These are phyloP conservation scores for Vanderwaltozyma tropicalis DNA, from an alignment of 805 yeast species.

Conservation along the genomic window DNA sequence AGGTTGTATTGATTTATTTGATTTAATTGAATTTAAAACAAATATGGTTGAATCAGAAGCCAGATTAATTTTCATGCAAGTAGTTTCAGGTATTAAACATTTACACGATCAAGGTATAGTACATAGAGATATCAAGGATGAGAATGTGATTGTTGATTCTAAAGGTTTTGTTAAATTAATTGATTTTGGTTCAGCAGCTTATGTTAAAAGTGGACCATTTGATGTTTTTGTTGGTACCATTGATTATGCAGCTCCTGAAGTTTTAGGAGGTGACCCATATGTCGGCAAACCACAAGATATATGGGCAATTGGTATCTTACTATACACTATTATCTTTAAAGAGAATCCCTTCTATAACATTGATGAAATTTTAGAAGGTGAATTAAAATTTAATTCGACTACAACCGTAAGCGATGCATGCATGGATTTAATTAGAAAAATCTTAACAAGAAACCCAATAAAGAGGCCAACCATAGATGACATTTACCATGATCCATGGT, in stretches of 20 bases:
- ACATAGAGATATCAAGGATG: slow-evolving; percentile 93
- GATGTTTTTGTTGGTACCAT: slow-evolving; percentile 96
- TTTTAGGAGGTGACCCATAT: slow-evolving; percentile 76
- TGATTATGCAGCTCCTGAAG: slow-evolving; percentile 97
- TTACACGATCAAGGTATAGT: slow-evolving; percentile 79
- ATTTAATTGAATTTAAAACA: slow-evolving; percentile 75
- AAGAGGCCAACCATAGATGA: slow-evolving; percentile 67
- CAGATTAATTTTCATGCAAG: slow-evolving; percentile 65
- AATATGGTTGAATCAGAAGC: slow-evolving; percentile 75
- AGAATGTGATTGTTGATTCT: slow-evolving; percentile 79
- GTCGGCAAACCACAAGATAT: slow-evolving; percentile 92
- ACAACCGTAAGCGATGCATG: slow-evolving; percentile 45
- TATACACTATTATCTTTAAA: slow-evolving; percentile 82
- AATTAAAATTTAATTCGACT: slow-evolving; percentile 41
- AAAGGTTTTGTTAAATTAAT: slow-evolving; percentile 74
- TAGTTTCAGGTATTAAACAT: slow-evolving; percentile 69
- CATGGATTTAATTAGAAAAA: slow-evolving; percentile 47
- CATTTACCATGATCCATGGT: slow-evolving; percentile 65
- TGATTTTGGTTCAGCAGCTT: slow-evolving; percentile 94
- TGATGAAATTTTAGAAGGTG: slow-evolving; percentile 91
- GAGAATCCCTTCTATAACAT: slow-evolving; percentile 94
- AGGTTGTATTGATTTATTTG: slow-evolving; percentile 89
- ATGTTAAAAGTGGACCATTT: slow-evolving; percentile 83
- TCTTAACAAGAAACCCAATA: slow-evolving; percentile 57
- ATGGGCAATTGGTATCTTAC: slow-evolving; percentile 90